Conservation (phyloP, 805 yeast species). For the Myxozyma vanderwaltii region DNA sequence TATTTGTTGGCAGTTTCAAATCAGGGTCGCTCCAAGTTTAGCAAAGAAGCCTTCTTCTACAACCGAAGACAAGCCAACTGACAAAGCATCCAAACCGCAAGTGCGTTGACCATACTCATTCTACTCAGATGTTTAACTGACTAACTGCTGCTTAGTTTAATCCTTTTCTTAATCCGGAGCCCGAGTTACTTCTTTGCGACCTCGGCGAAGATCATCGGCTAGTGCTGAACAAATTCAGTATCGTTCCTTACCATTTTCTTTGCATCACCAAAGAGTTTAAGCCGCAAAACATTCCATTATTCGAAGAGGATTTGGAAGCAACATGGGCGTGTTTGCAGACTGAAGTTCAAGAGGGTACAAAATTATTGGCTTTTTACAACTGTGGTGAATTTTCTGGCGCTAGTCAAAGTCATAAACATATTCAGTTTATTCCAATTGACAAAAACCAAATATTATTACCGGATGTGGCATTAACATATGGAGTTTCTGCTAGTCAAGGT, state of each 20-base stretch:
- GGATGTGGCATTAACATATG: slow-evolving; percentile 41
- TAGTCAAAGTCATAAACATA: slow-evolving; percentile 90
- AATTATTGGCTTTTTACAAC: slow-evolving; percentile 83
- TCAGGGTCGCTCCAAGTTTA: slow-evolving; percentile 45
- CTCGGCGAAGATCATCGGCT: slow-evolving; percentile 58
- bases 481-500: slow-evolving; percentile 18
- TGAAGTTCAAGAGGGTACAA: slow-evolving; percentile 42
- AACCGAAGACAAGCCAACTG: slow-evolving; percentile 14
- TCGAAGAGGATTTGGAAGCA: slow-evolving; percentile 67
- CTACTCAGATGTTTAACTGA: neutral
- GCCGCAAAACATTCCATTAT: slow-evolving; percentile 70
- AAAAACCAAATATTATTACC: slow-evolving; percentile 59
- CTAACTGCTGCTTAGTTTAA: slow-evolving; percentile 38
- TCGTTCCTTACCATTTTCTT: slow-evolving; percentile 75
- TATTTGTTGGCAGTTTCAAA: slow-evolving; percentile 36
- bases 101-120: slow-evolving; percentile 3
- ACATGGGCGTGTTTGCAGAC: slow-evolving; percentile 56
- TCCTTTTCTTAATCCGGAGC: slow-evolving; percentile 83
- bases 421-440: slow-evolving; percentile 81
- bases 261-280: slow-evolving; percentile 74
- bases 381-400: slow-evolving; percentile 90
- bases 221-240: slow-evolving; percentile 84
- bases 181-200: slow-evolving; percentile 60
- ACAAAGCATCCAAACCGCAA: slow-evolving; percentile 5
- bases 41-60: slow-evolving; percentile 41